Evolutionary conservation across 176 grass and related monocot species (phyloP).

Genomic region (Carex pumila): DNA sequence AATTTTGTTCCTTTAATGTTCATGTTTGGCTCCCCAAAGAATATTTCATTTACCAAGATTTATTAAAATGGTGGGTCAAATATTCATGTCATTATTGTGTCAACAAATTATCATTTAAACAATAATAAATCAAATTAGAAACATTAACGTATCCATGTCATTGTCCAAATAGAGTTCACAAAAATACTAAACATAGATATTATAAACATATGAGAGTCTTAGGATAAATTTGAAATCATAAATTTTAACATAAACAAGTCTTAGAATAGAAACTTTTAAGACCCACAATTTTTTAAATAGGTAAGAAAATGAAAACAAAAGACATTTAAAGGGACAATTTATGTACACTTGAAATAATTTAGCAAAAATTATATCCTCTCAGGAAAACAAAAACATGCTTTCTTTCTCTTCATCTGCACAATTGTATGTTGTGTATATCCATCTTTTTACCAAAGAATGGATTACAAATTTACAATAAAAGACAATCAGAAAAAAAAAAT

Average conservation of each 20-base stretch:
- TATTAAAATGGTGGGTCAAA: neutral
- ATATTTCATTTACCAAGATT: neutral
- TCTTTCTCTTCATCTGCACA: neutral
- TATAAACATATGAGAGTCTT: too few species aligned
- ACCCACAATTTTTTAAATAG: neutral
- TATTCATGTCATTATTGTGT: neutral
- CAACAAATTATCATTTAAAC: neutral
- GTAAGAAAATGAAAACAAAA: neutral
- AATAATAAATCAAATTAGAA: neutral
- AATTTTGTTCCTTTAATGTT: neutral
- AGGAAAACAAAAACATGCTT: neutral
- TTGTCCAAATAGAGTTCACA: neutral
- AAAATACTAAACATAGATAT: neutral
- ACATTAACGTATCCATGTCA: neutral
- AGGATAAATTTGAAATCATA: neutral
- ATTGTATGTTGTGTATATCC: neutral
- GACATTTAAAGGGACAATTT: neutral
- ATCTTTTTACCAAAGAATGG: neutral
- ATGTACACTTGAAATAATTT: neutral
- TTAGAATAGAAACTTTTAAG: neutral
- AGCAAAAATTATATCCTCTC: neutral
- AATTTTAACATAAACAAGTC: too few species aligned
- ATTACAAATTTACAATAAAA: slow-evolving; percentile 1
- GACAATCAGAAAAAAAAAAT: neutral
- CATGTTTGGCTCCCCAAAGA: neutral